These are phyloP conservation scores for Fusarium staphyleae DNA, from an alignment of 2,329 filamentous ascomycete species.

Conservation along the genomic window DNA sequence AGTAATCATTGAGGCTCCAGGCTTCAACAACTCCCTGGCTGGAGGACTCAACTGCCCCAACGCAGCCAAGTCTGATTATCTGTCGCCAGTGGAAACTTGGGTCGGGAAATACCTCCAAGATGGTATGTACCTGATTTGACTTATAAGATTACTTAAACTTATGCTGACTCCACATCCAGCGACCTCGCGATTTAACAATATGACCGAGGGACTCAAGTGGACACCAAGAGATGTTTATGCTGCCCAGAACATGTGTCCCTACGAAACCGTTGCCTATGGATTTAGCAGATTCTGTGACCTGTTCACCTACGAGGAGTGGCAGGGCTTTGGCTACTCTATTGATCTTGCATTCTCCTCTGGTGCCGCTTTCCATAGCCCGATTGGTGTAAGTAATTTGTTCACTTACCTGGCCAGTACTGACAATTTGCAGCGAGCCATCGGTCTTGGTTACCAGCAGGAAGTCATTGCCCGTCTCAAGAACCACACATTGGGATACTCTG, in stretches of 20 bases:
- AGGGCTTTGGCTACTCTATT: slow-evolving; percentile 73
- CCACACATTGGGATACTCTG: slow-evolving; percentile 66
- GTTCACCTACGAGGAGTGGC: slow-evolving; percentile 79
- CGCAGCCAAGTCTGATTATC: slow-evolving; percentile 58
- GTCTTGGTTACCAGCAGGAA: slow-evolving; percentile 76
- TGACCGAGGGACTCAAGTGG: slow-evolving; percentile 68
- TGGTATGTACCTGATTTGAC: slow-evolving; percentile 45
- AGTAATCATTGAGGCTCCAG: slow-evolving; percentile 68
- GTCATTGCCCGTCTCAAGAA: slow-evolving; percentile 74
- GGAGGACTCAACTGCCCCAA: slow-evolving; percentile 74
- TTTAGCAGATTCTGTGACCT: slow-evolving; percentile 77
- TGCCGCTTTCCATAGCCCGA: slow-evolving; percentile 68
- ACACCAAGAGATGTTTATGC: slow-evolving; percentile 69
- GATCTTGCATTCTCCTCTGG: slow-evolving; percentile 71
- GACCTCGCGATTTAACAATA: slow-evolving; percentile 62
- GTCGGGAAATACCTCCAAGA: slow-evolving; percentile 68
- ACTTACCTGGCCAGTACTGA: not conserved
- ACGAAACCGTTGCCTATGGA: slow-evolving; percentile 79
- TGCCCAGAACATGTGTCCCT: slow-evolving; percentile 76
- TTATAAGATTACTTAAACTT: not conserved
- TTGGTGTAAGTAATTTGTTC: slow-evolving; percentile 55
- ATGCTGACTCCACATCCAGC: slow-evolving; percentile 50
- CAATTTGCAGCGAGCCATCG: slow-evolving; percentile 64
- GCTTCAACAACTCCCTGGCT: slow-evolving; percentile 75
- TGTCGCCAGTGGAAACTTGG: slow-evolving; percentile 66